phyloP scores from a whole-genome alignment of 441 rosid genomes.

The Hypseocharis bilobata region DNA sequence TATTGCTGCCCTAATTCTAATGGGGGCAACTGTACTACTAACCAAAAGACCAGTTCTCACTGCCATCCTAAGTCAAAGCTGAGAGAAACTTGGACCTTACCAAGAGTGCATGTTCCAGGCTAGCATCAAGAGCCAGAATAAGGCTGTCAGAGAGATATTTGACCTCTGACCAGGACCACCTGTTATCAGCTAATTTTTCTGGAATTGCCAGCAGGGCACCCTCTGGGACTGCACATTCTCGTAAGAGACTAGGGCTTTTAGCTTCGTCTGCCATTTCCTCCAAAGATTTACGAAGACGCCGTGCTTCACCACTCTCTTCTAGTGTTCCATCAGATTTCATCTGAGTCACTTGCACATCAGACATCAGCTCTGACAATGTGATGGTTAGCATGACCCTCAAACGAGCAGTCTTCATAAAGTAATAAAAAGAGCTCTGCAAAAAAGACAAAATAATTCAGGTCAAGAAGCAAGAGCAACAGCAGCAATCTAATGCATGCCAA shows the following conservation, averaged over 20 bases:
- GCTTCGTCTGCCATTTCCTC: conserved; percentile 89
- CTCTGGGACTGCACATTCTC: conserved; percentile 79
- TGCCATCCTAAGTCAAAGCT: neutral
- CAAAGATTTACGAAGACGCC: conserved; percentile 76
- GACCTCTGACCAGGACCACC: conserved; percentile 86
- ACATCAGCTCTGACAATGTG: conserved; percentile 92
- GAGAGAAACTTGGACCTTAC: conserved; percentile 37
- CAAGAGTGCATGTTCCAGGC: conserved; percentile 91
- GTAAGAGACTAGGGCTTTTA: conserved; percentile 51
- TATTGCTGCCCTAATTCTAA: neutral
- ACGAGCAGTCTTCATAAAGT: conserved; percentile 89
- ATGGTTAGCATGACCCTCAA: conserved; percentile 92
- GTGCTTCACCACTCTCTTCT: conserved; percentile 97
- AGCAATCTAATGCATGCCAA: conserved; percentile 20
- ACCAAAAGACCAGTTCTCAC: neutral
- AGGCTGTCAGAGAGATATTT: conserved; percentile 72
- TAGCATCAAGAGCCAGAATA: conserved; percentile 90
- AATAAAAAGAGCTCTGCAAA: conserved; percentile 76
- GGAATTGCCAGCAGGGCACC: conserved; percentile 47
- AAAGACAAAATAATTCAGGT: conserved; percentile 25
- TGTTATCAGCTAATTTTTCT: conserved; percentile 50
- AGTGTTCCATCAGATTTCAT: conserved; percentile 86
- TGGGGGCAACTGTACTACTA: neutral
- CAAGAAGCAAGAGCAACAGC: conserved; percentile 14
- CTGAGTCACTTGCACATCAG: conserved; percentile 95